A percentile compares a stretch with the other conserved stretches of the same genome.
Evolutionary conservation across 441 rosid species (phyloP).

Genomic region (Dalechampia spathulata): DNA sequence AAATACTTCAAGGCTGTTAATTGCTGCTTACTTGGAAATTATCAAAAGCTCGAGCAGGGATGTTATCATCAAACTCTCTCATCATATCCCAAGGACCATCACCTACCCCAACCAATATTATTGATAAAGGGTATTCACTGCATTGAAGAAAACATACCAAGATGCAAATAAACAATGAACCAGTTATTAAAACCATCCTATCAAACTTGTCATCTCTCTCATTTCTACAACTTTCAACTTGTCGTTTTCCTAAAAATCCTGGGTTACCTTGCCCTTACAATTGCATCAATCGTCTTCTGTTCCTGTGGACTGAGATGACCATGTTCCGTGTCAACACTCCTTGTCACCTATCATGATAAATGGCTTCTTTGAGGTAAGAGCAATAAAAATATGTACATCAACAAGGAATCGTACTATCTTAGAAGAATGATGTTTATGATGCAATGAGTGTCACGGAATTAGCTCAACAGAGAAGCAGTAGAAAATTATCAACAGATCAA

Average conservation of each 20-base stretch:
- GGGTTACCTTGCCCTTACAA: slow-evolving; percentile 77
- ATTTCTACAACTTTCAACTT: background rate
- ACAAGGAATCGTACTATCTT: background rate
- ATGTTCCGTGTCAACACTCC: slow-evolving; percentile 67
- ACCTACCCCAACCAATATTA: slow-evolving; percentile 92
- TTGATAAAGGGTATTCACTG: slow-evolving; percentile 89
- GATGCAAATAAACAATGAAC: slow-evolving; percentile 1
- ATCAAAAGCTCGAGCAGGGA: slow-evolving; percentile 80
- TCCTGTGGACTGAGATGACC: slow-evolving; percentile 86
- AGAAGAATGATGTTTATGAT: slow-evolving; percentile 2
- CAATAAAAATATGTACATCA: background rate
- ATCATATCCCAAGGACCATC: slow-evolving; percentile 99
- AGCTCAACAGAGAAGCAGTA: background rate
- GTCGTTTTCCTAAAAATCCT: background rate
- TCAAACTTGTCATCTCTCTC: background rate
- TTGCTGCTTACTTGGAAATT: slow-evolving; percentile 62
- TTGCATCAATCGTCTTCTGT: slow-evolving; percentile 75
- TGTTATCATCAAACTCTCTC: slow-evolving; percentile 94
- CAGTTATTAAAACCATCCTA: slow-evolving; percentile 4
- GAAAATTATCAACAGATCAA: background rate
- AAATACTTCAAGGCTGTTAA: background rate
- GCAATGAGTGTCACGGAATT: background rate
- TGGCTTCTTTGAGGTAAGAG: slow-evolving; percentile 3
- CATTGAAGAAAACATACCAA: slow-evolving; percentile 18
- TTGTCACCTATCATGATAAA: slow-evolving; percentile 59